phyloP scores from a whole-genome alignment of 345 rosid genomes.

The Citrus mangshanensis region DNA sequence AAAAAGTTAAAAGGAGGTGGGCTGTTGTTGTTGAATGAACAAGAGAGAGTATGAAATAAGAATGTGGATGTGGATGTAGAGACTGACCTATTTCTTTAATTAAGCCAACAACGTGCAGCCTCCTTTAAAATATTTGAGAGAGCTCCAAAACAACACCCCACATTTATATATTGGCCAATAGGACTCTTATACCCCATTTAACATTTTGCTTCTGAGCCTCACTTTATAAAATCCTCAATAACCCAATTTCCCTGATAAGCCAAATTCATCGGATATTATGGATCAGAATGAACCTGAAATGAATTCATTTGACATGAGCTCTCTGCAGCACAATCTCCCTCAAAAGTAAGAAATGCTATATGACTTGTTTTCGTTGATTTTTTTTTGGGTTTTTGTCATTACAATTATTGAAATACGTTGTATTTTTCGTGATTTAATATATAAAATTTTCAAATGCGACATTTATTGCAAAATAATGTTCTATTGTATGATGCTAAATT shows the following conservation, averaged over 20 bases:
- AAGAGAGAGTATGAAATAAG: constrained; percentile 24
- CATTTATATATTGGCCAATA: constrained; percentile 2
- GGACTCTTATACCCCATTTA: not conserved
- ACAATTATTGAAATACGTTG: too few species aligned
- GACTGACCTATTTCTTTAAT: not conserved
- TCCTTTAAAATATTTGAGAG: not conserved
- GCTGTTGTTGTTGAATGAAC: constrained; percentile 19
- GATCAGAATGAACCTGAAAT: constrained; percentile 30
- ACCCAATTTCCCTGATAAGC: not conserved
- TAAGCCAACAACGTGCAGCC: not conserved
- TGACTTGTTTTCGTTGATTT: not conserved
- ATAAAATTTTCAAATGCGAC: too few species aligned
- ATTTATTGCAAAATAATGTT: too few species aligned
- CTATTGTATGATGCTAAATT: too few species aligned
- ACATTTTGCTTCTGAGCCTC: not conserved
- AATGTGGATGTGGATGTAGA: constrained; percentile 11
- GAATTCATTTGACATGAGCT: constrained; percentile 50
- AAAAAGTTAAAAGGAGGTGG: not conserved
- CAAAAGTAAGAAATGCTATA: constrained; percentile 35
- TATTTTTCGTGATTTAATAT: too few species aligned
- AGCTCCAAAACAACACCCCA: constrained; percentile 5
- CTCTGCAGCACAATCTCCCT: constrained; percentile 54
- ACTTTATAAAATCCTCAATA: not conserved
- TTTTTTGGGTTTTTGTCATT: not conserved
- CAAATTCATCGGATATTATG: constrained; percentile 20